Evolutionary conservation across 1,284 basidiomycete genomes (phyloP), one percentile per base, ranked within the genome.

Genomic region (Microbotryum scabiosae): DNA sequence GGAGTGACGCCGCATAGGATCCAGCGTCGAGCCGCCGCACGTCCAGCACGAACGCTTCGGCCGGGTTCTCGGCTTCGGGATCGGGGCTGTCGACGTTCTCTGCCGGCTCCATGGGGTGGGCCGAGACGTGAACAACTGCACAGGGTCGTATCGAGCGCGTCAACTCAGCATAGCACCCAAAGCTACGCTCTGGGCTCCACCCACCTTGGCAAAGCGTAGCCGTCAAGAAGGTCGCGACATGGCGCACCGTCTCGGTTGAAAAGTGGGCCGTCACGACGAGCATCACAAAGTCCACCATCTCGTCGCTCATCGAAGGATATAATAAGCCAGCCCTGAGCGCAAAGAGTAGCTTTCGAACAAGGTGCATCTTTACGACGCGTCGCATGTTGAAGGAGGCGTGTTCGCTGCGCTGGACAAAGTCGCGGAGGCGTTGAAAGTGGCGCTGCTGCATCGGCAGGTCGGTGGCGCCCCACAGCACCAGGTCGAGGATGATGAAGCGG

Each of bases 401-500:
- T 59, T 84, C 82, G 62, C 87, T 92, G 0, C 79, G 79, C 59
- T 82, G 76, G 14, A 94, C 75, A 8, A 97, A 81, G 14, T 82
- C 84, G 1, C 79, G 75, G 71, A 96, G 91, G 72, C 96, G 88
- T 52, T 86, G 83, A 0, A 93, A 79, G 71, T 92, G 86, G 20
- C 84, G 80, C 4, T 78, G 79, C 71, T 90, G 87, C 28, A 97
- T 84, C 46, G 85, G 84, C 5, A 76, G 71, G 1, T 79, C 77
- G 0, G 88, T 84, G 28, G 77, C 81, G 0, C 88, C 82, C 93
- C 93, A 97, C 7, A 97, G 82, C 62, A 90, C 85, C 68, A 96
- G 89, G 71, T 96, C 90, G 3, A 97, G 82, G 0, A 89, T 87
- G 49, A 97, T 81, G 2, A 86, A 81, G 51, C 83, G 82, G 72